These are phyloP conservation scores for Hymenochaete sp. DNA, from an alignment of 1,284 basidiomycete species.

Conservation along the genomic window DNA sequence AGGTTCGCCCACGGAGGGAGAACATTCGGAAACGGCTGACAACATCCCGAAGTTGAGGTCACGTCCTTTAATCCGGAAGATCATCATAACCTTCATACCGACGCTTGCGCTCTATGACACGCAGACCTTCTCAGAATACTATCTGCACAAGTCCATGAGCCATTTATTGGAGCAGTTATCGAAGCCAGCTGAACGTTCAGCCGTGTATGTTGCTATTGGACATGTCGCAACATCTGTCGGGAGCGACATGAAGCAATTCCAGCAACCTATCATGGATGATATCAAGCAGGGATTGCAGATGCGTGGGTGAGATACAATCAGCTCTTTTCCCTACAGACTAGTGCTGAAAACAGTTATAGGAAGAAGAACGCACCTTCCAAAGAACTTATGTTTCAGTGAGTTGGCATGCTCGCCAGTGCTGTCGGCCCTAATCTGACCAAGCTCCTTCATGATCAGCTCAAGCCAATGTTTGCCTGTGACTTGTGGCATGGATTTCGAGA, in stretches of 20 bases:
- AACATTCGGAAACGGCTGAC: slow-evolving; percentile 83
- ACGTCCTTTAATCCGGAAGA: slow-evolving; percentile 80
- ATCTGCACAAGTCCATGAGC: slow-evolving; percentile 86
- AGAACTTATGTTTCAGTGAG: slow-evolving; percentile 95
- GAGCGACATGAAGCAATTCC: slow-evolving; percentile 92
- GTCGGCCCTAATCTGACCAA: slow-evolving; percentile 96
- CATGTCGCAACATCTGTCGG: slow-evolving; percentile 89
- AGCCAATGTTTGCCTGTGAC: slow-evolving; percentile 94
- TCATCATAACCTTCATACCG: slow-evolving; percentile 90
- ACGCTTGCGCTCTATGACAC: slow-evolving; percentile 92
- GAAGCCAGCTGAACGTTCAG: slow-evolving; percentile 83
- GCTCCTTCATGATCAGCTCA: slow-evolving; percentile 91
- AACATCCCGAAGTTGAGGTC: slow-evolving; percentile 83
- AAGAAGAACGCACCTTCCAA: slow-evolving; percentile 92
- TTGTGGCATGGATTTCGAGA: slow-evolving; percentile 40
- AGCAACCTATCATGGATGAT: slow-evolving; percentile 85
- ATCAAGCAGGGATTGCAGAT: slow-evolving; percentile 85
- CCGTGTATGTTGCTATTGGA: slow-evolving; percentile 54
- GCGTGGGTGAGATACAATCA: slow-evolving; percentile 54
- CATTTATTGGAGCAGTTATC: slow-evolving; percentile 83
- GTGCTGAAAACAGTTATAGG: slow-evolving; percentile 32
- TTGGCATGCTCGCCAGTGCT: slow-evolving; percentile 91
- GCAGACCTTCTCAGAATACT: slow-evolving; percentile 82
- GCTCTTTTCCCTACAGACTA: slow-evolving; percentile 8
- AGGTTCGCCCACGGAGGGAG: slow-evolving; percentile 92